Evolutionary conservation across 768 basidiomycete species (phyloP), one percentile per base, ranked within the genome.

Genomic region (Pulveroboletus sp.): DNA sequence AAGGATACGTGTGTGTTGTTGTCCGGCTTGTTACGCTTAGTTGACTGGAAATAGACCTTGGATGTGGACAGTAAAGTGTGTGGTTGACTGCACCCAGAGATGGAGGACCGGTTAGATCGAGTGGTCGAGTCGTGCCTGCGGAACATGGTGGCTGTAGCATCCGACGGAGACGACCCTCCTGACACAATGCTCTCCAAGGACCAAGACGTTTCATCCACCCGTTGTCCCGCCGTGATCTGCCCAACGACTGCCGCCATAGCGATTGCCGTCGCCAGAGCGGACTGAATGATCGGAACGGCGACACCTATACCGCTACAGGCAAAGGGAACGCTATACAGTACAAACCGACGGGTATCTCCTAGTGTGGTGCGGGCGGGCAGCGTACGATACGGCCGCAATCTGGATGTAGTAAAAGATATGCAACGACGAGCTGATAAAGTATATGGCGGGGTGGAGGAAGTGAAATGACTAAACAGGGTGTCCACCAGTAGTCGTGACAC

Each of bases 31-130:
- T 36, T 67, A 37, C 64, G 64, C 26, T 51, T 65, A 37, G 43
- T 65, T 10, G 64, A 65, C n/a, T 67, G 65, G 65, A 67, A 55
- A 57, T 65, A 64, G 52, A 58, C 3, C 27, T 32, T 1, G 14
- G 15, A 43, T 49, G 14, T 10, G 24, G 26, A 31, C 7, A 6
- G 27, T 14, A 28, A 31, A 33, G 14, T 18, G 24, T 10, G 27
- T 8, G 27, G 15, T 41, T 28, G 18, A 40, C 30, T 15, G 15
- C 14, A 28, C 35, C 36, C 10, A 26, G 41, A n/a, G 17, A 14
- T n/a, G 15, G 8, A 24, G 21, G 21, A 21, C 21, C 21, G 21
- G 21, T 21, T 21, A 21, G 21, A 28, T 28, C 27, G 8, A 28
- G 27, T 8, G 5, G 27, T 6, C 3, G 27, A 28, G 10, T 32